Evolutionary conservation across 495 filamentous ascomycete genomes (phyloP).

Genomic region (Symbiotaphrina buchneri): DNA sequence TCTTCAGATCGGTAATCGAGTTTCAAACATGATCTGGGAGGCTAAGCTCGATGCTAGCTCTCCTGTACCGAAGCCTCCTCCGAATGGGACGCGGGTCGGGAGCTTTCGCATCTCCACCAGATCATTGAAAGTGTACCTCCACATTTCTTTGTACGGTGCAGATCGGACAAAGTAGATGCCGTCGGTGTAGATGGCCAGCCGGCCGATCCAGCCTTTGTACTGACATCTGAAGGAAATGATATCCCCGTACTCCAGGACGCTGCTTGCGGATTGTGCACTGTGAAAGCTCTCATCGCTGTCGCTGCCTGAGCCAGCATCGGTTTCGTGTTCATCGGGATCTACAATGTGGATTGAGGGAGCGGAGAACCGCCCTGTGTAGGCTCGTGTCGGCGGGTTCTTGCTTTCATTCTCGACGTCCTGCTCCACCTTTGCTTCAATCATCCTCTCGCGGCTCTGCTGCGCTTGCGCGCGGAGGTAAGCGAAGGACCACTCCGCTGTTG

Average conservation of each 20-base stretch:
- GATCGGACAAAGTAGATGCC: slow-evolving; percentile 10
- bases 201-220: slow-evolving; percentile 7
- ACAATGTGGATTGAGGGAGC: slow-evolving; percentile 1
- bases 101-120: slow-evolving; percentile 15
- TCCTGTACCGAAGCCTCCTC: too few species aligned
- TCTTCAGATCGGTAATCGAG: slow-evolving; percentile 72
- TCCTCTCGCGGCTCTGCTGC: slow-evolving; percentile 9
- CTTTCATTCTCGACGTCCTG: slow-evolving; percentile 6
- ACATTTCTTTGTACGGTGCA: slow-evolving; percentile 8
- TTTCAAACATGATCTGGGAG: slow-evolving; percentile 96
- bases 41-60: slow-evolving; percentile 56
- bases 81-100: too few species aligned
- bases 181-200: slow-evolving; percentile 9
- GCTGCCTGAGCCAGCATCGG: slow-evolving; percentile 1
- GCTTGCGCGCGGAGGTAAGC: slow-evolving; percentile 14
- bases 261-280: slow-evolving; percentile 8
- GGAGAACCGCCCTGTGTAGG: not conserved
- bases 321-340: slow-evolving; percentile 2
- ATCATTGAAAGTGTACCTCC: slow-evolving; percentile 11
- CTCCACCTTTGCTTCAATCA: slow-evolving; percentile 10
- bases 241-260: slow-evolving; percentile 8
- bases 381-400: slow-evolving; percentile 1
- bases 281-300: slow-evolving; percentile 8
- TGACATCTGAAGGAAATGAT: slow-evolving; percentile 12
- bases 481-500: slow-evolving; percentile 17